phyloP scores from a whole-genome alignment of 306 rosid genomes.

The cucumber (Cucumis sativus) region Cucumber_9930_V3 NC_026658.2:9819501-9820000 shows the following conservation, averaged over 20 bases:
- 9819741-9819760: conserved; percentile 48
- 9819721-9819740: conserved; percentile 33
- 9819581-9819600: conserved; percentile 27
- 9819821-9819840: conserved; percentile 73
- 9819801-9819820: conserved; percentile 67
- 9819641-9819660: conserved; percentile 30
- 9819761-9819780: conserved; percentile 42
- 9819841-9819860: conserved; percentile 66
- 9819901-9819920: conserved; percentile 23
- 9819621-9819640: conserved; percentile 51
- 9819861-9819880: conserved; percentile 43
- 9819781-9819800: conserved; percentile 55
- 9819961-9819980: not conserved
- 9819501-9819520: conserved; percentile 29
- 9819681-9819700: conserved; percentile 56
- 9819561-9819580: conserved; percentile 4
- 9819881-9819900: conserved; percentile 28
- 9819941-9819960: not conserved
- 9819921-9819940: not conserved
- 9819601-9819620: conserved; percentile 25
- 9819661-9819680: conserved; percentile 55
- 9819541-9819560: conserved; percentile 25
- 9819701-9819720: conserved; percentile 65
- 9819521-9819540: conserved; percentile 28
- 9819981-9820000: not conserved